Evolutionary conservation across 768 basidiomycete genomes (phyloP).

Genomic region (Tricholoma terreum): DNA sequence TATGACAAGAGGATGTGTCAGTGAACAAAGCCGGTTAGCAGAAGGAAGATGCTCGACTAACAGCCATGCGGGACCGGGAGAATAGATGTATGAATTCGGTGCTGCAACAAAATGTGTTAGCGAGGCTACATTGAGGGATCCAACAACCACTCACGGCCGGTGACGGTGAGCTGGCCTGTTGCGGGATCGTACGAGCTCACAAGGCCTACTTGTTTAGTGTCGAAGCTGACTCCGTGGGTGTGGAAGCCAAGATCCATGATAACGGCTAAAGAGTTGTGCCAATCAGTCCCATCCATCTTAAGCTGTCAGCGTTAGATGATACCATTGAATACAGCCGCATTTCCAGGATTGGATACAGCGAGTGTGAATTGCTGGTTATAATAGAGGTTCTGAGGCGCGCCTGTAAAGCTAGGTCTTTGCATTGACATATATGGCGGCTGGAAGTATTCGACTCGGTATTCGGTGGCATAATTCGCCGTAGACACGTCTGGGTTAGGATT

Average conservation of each 20-base stretch:
- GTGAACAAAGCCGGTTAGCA: no score
- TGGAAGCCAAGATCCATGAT: conserved; percentile 42
- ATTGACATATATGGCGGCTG: conserved; percentile 41
- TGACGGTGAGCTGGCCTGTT: no score
- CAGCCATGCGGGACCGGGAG: no score
- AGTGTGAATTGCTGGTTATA: conserved; percentile 36
- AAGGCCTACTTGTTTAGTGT: no score
- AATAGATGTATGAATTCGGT: no score
- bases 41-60: no score
- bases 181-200: no score
- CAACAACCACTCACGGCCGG: no score
- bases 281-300: neutral
- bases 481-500: conserved; percentile 37
- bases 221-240: conserved; percentile 26
- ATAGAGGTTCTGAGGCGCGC: conserved; percentile 33
- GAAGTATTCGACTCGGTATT: conserved; percentile 42
- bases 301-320: conserved; percentile 20
- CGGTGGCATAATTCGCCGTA: conserved; percentile 9
- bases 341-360: conserved; percentile 28
- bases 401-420: conserved; percentile 30
- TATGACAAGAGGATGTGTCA: no score
- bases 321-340: conserved; percentile 22
- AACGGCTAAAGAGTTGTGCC: conserved; percentile 29
- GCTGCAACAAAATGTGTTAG: no score
- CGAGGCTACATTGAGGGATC: no score